phyloP scores from a whole-genome alignment of 495 filamentous ascomycete species.

The Penicillium atrosanguineum region DNA sequence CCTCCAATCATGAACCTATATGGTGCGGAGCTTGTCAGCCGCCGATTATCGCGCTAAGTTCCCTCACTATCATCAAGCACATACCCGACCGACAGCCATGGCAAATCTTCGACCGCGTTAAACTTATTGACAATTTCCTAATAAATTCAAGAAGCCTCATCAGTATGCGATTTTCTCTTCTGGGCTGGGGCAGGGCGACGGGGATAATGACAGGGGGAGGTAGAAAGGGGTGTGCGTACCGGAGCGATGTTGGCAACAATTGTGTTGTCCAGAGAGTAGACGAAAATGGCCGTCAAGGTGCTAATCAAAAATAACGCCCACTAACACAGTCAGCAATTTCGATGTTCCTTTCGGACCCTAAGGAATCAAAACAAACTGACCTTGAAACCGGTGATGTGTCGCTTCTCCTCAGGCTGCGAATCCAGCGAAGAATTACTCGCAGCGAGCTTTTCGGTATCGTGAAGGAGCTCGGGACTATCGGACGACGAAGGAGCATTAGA shows the following conservation, averaged over 20 bases:
- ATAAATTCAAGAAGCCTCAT: not conserved
- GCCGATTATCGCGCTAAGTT: not conserved
- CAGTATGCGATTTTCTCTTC: not conserved
- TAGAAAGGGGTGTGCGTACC: conserved; percentile 1
- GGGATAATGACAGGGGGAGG: too few species aligned
- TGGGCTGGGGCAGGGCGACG: too few species aligned
- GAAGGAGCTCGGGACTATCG: too few species aligned
- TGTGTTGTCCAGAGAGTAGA: conserved; percentile 57
- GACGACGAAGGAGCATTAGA: too few species aligned
- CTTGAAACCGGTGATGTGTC: too few species aligned
- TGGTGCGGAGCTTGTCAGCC: conserved; percentile 40
- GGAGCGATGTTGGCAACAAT: conserved; percentile 56
- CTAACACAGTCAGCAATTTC: not conserved
- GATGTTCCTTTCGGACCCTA: too few species aligned
- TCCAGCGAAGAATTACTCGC: too few species aligned
- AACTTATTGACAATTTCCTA: conserved; percentile 44
- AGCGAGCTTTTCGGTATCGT: too few species aligned
- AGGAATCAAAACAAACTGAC: too few species aligned
- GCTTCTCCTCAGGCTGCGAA: too few species aligned
- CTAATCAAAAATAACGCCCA: conserved; percentile 9
- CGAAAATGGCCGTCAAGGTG: conserved; percentile 29
- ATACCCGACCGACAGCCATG: conserved; percentile 52
- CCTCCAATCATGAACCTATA: conserved; percentile 33
- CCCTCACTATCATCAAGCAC: not conserved
- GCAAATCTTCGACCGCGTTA: conserved; percentile 43